Evolutionary conservation across 1,139 yeast species (phyloP), one percentile per base, ranked within the genome.

Genomic region (Yamadazyma spencermartinsiae): DNA sequence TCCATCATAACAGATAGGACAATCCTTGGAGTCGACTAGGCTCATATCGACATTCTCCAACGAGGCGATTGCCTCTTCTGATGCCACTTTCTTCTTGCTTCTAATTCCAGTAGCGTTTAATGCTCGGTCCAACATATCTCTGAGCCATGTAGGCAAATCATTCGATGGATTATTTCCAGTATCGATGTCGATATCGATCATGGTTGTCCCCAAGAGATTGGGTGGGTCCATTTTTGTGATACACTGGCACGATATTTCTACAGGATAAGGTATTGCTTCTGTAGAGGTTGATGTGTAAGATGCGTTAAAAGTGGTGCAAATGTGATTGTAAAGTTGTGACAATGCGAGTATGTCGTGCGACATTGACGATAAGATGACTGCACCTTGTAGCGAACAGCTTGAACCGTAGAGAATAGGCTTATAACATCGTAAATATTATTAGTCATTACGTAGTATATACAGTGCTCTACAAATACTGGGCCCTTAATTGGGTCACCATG

Each of bases 401-500:
- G n/a, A n/a, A n/a, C n/a, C n/a, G n/a, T n/a, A n/a, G n/a, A n/a
- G n/a, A n/a, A n/a, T n/a, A n/a, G n/a, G n/a, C n/a, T n/a, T n/a
- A n/a, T n/a, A n/a, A n/a, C n/a, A n/a, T n/a, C n/a, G n/a, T n/a
- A n/a, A n/a, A n/a, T 19, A 19, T 19, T 19, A 19, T 19, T 6
- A 19, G 21, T 9, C 9, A 19, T 9, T 19, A 19, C 21, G 9
- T 14, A 19, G 6, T 23, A 23, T 23, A 23, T 23, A 23, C 26
- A 23, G n/a, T n/a, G n/a, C n/a, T n/a, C 37, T 51, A 66, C 42
- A 80, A 52, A 52, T 82, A 83, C 50, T 82, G 86, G 10, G 74
- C 63, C 49, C 83, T 65, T 40, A 83, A 66, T 40, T 69, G 72
- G 23, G 68, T 69, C n/a, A 83, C 82, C 79, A 82, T 77, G 31